These are phyloP conservation scores for Phlegmacium glaucopus DNA, from an alignment of 768 basidiomycete genomes.

Conservation along the genomic window DNA sequence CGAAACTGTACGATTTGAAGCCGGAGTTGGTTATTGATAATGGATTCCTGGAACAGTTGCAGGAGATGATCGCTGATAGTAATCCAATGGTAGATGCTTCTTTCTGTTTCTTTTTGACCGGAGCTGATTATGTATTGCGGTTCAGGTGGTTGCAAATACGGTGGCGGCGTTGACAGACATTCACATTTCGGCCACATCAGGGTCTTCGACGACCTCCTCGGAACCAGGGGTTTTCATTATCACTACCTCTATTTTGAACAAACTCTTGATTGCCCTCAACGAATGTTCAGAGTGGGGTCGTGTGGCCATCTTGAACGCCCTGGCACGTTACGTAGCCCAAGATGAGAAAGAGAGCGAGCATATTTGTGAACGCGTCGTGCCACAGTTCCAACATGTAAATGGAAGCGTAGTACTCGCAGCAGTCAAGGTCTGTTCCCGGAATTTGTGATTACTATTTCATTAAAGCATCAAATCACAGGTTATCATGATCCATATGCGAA, in stretches of 20 bases:
- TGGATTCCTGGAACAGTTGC: constrained; percentile 84
- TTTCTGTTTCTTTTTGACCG: not conserved
- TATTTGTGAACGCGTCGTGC: constrained; percentile 97
- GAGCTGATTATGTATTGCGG: constrained; percentile 3
- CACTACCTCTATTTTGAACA: constrained; percentile 79
- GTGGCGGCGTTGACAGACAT: constrained; percentile 93
- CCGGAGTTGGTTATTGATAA: constrained; percentile 94
- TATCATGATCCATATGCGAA: constrained; percentile 95
- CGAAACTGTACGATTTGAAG: constrained; percentile 96
- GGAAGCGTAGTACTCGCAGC: constrained; percentile 96
- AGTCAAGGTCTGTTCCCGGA: constrained; percentile 64
- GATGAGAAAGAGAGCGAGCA: constrained; percentile 98
- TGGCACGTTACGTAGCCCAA: constrained; percentile 76
- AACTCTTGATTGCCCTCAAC: constrained; percentile 91
- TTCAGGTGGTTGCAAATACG: constrained; percentile 94
- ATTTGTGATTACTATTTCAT: not conserved
- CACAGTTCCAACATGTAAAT: constrained; percentile 97
- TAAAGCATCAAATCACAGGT: constrained; percentile 48
- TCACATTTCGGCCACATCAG: constrained; percentile 65
- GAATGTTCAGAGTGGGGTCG: constrained; percentile 99
- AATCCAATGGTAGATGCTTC: constrained; percentile 88
- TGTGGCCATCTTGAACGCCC: constrained; percentile 85
- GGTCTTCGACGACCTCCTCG: constrained; percentile 49
- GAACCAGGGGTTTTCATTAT: constrained; percentile 76
- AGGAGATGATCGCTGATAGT: constrained; percentile 91